Evolutionary conservation across 2,329 filamentous ascomycete species (phyloP).

Genomic region (Zasmidium cellare): DNA sequence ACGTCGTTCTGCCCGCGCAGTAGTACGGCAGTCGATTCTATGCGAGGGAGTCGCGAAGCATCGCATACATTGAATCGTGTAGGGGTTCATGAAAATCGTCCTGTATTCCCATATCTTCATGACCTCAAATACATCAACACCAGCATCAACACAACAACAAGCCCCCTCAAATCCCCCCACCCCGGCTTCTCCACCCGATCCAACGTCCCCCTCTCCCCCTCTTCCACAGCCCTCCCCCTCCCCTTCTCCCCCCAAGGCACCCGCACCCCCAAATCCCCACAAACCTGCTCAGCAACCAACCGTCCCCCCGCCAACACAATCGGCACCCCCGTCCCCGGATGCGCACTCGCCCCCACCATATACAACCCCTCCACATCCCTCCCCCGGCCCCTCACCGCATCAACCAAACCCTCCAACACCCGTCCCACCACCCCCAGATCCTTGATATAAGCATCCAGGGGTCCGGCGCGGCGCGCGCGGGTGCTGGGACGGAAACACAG

Average conservation of each 20-base stretch:
- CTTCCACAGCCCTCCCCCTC: slow-evolving; percentile 2
- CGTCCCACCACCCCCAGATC: slow-evolving; percentile 26
- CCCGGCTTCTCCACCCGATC: slow-evolving; percentile 31
- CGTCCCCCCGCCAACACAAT: slow-evolving; percentile 70
- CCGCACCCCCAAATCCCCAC: slow-evolving; percentile 39
- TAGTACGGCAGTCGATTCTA: no score
- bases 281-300: slow-evolving; percentile 58
- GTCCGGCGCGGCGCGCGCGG: slow-evolving; percentile 52
- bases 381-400: slow-evolving; percentile 21
- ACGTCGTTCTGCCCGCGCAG: no score
- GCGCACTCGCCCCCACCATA: slow-evolving; percentile 73
- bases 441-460: slow-evolving; percentile 35
- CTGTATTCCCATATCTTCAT: no score
- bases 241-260: slow-evolving; percentile 43
- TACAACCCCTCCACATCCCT: slow-evolving; percentile 55
- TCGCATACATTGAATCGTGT: no score
- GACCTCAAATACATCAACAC: no score
- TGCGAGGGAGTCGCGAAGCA: no score
- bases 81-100: no score
- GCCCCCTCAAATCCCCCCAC: slow-evolving; percentile 15
- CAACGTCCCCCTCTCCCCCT: slow-evolving; percentile 24
- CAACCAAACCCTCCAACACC: slow-evolving; percentile 26
- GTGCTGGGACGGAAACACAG: slow-evolving; percentile 65
- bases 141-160: no score
- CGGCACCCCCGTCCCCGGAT: slow-evolving; percentile 75